These are phyloP conservation scores for Puccinia triticina DNA, from an alignment of 1,284 basidiomycete species.

Conservation along the genomic window DNA sequence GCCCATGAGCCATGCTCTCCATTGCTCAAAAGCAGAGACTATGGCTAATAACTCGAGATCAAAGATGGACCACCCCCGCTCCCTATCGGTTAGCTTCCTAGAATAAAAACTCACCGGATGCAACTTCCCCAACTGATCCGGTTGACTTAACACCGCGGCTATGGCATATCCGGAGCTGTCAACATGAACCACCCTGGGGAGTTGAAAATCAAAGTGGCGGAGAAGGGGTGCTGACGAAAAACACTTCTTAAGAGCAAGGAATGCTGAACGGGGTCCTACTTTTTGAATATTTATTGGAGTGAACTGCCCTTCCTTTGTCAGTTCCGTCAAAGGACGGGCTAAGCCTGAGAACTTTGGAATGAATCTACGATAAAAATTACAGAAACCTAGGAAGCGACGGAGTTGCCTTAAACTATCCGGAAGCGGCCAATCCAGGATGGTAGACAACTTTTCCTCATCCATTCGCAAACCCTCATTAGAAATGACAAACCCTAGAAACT, in stretches of 20 bases:
- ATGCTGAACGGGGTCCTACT: background rate
- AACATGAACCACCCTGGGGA: background rate
- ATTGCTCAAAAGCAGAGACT: no score
- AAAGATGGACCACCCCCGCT: background rate
- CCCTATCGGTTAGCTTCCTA: no score
- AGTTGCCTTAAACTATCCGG: background rate
- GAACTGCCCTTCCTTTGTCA: background rate
- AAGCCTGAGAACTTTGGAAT: slow-evolving; percentile 19
- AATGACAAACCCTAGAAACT: slow-evolving; percentile 17
- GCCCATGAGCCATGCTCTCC: no score
- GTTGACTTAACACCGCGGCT: slow-evolving; percentile 3
- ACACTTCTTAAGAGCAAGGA: background rate
- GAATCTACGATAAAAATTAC: slow-evolving; percentile 21
- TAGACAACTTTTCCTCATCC: background rate
- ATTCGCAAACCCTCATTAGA: background rate
- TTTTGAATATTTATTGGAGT: background rate
- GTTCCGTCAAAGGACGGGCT: background rate
- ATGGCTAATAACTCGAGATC: slow-evolving; percentile 19
- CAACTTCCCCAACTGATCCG: background rate
- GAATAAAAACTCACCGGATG: slow-evolving; percentile 15
- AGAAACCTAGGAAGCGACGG: background rate
- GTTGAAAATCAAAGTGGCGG: background rate
- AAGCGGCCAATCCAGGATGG: slow-evolving; percentile 18
- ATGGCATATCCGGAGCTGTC: slow-evolving; percentile 12
- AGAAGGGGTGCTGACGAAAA: background rate